A percentile compares a stretch with the other conserved stretches of the same genome.
Evolutionary conservation across 208 protist genomes (phyloP).

Genomic region (Trypanosoma rangeli): DNA sequence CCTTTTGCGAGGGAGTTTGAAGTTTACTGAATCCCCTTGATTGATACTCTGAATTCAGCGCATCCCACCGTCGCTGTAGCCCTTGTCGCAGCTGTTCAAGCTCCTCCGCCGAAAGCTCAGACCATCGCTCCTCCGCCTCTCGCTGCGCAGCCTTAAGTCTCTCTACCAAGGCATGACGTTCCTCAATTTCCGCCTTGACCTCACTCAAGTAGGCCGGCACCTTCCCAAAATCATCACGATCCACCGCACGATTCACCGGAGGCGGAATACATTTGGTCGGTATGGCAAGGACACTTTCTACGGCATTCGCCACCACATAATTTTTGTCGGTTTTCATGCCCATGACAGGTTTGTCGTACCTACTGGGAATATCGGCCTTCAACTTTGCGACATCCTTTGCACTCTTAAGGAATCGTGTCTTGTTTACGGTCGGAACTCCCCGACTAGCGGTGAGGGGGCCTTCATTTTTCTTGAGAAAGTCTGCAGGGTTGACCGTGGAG

Average conservation of each 20-base stretch:
- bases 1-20: constrained; percentile 86
- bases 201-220: constrained; percentile 90
- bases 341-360: constrained; percentile 90
- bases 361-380: constrained; percentile 73
- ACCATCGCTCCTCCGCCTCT: constrained; percentile 71
- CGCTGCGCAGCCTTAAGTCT: constrained; percentile 36
- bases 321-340: constrained; percentile 94
- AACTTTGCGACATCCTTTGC: constrained; percentile 47
- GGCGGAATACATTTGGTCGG: constrained; percentile 67
- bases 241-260: constrained; percentile 47
- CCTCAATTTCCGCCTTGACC: constrained; percentile 88
- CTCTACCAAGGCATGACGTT: constrained; percentile 55
- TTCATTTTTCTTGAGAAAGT: constrained; percentile 83
- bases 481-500: constrained; percentile 49
- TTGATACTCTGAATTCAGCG: constrained; percentile 92
- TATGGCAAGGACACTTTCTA: constrained; percentile 90
- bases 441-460: constrained; percentile 71
- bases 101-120: constrained; percentile 77
- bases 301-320: constrained; percentile 93
- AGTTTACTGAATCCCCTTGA: constrained; percentile 91
- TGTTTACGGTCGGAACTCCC: constrained; percentile 71
- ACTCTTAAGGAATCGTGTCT: constrained; percentile 73
- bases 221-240: constrained; percentile 85
- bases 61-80: constrained; percentile 90
- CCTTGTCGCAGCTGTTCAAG: constrained; percentile 74